Base-by-base conservation (phyloP, 2,329 filamentous ascomycete species). In the Lachnellula willkommii region DNA sequence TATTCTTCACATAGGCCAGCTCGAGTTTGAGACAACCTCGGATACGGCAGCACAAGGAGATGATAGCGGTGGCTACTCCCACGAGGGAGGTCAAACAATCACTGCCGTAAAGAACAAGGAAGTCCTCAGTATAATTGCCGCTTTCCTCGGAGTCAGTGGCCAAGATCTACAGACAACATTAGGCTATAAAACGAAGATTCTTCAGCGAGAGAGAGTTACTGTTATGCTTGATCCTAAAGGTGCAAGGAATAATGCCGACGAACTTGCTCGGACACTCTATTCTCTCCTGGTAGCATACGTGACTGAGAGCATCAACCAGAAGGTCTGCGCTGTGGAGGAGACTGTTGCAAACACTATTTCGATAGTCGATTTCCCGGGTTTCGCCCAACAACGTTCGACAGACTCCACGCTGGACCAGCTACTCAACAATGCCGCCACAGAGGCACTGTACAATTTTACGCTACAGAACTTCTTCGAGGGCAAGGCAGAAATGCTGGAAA, bases 1-100 rank as follows among this genome's bases (percentile, higher is more conserved):
- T 65, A 96, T 99, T 63, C 79, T 99, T n/a, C 94, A 99, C 71
- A 92, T 99, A 63, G 94, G 94, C 28, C 94, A 99, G 75, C 83
- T 99, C 2, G 94, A 99, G 66, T 99, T 99, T 64, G 85, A 88
- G 69, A 91, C 83, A 0, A 87, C 88, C 2, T 86, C 89, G 64
- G 84, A 86, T 63, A 97, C 94, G 1, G 86, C 86, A 2, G 86
- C 83, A 0, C 83, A 83, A 1, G 90, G 84, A 1, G 92, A 96
- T 65, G 94, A 99, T 67, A 97, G 93, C 63, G 94, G 94, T 54
- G 93, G 93, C 20, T 97, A 94, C 73, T 96, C 94, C 0, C 91
- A 96, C 68, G 94, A 99, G 72, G 94, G 94, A 62, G 90, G 87
- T 43, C 89, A 94, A 68, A 89, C 82, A 0, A 78, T 92, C 28